Conservation (phyloP, 805 yeast species). For the Metschnikowia borealis region DNA sequence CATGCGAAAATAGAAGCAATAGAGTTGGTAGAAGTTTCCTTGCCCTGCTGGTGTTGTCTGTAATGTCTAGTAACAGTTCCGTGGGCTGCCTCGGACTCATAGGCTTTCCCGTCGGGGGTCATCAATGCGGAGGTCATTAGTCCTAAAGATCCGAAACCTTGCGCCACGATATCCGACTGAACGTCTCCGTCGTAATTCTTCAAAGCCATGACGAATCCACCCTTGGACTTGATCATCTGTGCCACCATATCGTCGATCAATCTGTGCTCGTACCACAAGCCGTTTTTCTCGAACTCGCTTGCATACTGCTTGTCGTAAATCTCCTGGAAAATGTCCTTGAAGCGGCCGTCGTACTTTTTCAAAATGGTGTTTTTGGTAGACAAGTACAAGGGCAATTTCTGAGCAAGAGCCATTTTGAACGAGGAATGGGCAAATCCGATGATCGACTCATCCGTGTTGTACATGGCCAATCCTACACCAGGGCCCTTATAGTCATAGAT, state of each 20-base stretch:
- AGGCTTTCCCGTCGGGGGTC: constrained; percentile 95
- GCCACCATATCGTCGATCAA: constrained; percentile 98
- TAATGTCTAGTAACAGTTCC: constrained; percentile 97
- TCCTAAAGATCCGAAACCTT: constrained; percentile 95
- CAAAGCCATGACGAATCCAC: constrained; percentile 93
- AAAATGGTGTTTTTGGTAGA: constrained; percentile 94
- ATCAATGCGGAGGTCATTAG: constrained; percentile 95
- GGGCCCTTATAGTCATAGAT: constrained; percentile 68
- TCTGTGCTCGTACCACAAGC: constrained; percentile 97
- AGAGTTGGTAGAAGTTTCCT: constrained; percentile 95
- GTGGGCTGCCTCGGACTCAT: constrained; percentile 98
- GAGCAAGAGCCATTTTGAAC: constrained; percentile 78
- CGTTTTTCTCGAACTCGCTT: constrained; percentile 63
- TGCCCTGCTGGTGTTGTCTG: constrained; percentile 94
- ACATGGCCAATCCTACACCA: constrained; percentile 89
- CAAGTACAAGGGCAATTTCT: constrained; percentile 75
- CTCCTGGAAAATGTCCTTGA: constrained; percentile 87
- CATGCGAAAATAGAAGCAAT: constrained; percentile 97
- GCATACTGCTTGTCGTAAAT: constrained; percentile 71
- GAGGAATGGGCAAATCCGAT: constrained; percentile 89
- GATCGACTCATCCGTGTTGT: constrained; percentile 91
- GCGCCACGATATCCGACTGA: constrained; percentile 94
- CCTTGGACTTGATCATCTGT: constrained; percentile 93
- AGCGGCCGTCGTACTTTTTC: constrained; percentile 90
- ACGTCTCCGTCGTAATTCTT: constrained; percentile 99